Percentiles rank a stretch among this genome's conserved stretches.
Conservation (phyloP, 1,284 basidiomycete species). For the Tylopilus sp. region DNA sequence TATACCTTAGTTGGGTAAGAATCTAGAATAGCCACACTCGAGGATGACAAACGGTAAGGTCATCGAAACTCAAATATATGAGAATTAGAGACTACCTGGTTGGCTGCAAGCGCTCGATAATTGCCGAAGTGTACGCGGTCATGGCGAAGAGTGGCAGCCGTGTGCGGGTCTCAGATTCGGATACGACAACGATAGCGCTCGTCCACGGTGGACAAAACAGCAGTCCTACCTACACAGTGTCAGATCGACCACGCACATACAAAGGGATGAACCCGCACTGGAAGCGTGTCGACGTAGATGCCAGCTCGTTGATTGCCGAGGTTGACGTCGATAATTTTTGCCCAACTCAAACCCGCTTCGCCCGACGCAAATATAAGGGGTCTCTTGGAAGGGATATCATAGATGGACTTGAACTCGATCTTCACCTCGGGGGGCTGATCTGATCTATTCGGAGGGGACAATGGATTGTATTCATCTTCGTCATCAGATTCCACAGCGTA, state of each 20-base stretch:
- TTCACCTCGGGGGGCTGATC: slow-evolving; percentile 27
- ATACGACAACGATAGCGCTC: slow-evolving; percentile 45
- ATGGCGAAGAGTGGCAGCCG: slow-evolving; percentile 51
- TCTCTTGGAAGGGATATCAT: slow-evolving; percentile 24
- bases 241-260: slow-evolving; percentile 1
- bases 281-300: slow-evolving; percentile 43
- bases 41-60: not conserved
- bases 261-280: slow-evolving; percentile 35
- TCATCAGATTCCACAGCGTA: slow-evolving; percentile 66
- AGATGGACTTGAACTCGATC: slow-evolving; percentile 40
- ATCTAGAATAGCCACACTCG: slow-evolving; percentile 52
- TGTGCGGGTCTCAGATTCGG: slow-evolving; percentile 43
- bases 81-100: slow-evolving; percentile 36
- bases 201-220: slow-evolving; percentile 51
- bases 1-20: slow-evolving; percentile 51
- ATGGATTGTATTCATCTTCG: slow-evolving; percentile 56
- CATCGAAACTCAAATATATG: not conserved
- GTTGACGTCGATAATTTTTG: slow-evolving; percentile 37
- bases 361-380: slow-evolving; percentile 46
- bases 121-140: slow-evolving; percentile 44
- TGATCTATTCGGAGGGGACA: slow-evolving; percentile 19
- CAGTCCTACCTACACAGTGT: slow-evolving; percentile 46
- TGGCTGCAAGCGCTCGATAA: slow-evolving; percentile 47
- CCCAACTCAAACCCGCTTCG: slow-evolving; percentile 49
- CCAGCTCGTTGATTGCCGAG: slow-evolving; percentile 51